Evolutionary conservation across 345 rosid genomes (phyloP), one percentile per base, ranked within the genome.

Genomic region (Durio zibethinus): DNA sequence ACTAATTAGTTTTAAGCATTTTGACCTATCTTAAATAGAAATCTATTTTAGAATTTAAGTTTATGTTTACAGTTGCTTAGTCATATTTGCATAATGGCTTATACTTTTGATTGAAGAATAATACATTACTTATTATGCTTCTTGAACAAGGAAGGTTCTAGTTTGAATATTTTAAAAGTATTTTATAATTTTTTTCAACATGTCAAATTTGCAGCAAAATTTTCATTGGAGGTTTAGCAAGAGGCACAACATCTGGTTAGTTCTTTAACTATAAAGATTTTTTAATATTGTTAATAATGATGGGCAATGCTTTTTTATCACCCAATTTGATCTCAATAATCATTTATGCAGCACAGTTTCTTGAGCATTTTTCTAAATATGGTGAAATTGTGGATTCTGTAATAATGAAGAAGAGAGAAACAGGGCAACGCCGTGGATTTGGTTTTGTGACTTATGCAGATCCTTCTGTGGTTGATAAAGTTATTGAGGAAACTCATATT

Each of bases 361-460:
- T 87, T 80, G 88, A 90, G 86, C 93, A 95, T 81, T 95, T 95
- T 79, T 89, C 83, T 43, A 92, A 85, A 68, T 95, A 93, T 64
- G 98, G 99, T 43, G 96, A 95, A 79, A 92, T 93, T 60, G 90
- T 92, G 4, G 98, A 95, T 81, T 91, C 93, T 33, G 99, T 95
- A 54, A 95, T 95, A 73, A 95, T 95, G 99, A 93, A 91, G 84
- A 98, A 90, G 83, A 85, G 94, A 73, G 88, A 86, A 70, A 93
- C 99, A 1, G 97, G 95, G 76, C 91, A 86, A 72, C 99, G 95
- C 15, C 89, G 98, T 72, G 99, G 99, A 31, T 93, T 95, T 63
- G 99, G 99, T 76, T 95, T 95, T 69, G 90, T 95, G 59, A 95
- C 99, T 0, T 95, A 89, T 78, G 98, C 94, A 20, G 99, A 95